Base-by-base conservation (phyloP, 371 early-diverging fungal genomes). In the Rhizopus arrhizus region DNA sequence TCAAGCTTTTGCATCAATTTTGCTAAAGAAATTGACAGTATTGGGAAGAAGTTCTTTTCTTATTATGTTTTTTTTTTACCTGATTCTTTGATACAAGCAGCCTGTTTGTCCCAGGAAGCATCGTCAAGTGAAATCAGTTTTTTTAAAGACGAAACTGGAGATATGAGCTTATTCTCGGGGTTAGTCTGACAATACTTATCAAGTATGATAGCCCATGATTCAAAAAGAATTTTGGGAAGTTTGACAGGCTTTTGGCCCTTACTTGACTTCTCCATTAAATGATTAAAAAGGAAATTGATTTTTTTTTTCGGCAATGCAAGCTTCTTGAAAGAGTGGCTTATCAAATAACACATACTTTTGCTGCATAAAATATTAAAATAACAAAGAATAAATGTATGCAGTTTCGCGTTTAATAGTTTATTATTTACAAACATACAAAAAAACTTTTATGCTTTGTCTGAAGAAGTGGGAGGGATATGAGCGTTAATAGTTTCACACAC, bases 101-200 rank as follows among this genome's bases (percentile, higher is more conserved):
- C 74, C 53, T 72, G 79, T 33, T 57, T 56, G 29, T 74, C 76
- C 68, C 72, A 75, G 5, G 68, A 31, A 29, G 60, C 69, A 36
- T 72, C 56, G 33, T 58, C 40, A 33, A 47, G 43, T 22, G 51
- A 33, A 40, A 61, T 52, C 3, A 77, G 49, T 12, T 66, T 64
- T 48, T 65, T 38, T 29, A 77, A 55, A 6, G 63, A 52, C 11
- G 29, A 16, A 3, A 61, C 65, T 7, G 56, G 66, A 12, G 72
- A 58, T 57, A 59, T 54, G 2, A 58, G 16, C n/a, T 63, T 45
- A 16, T 61, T 57, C 28, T 57, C 42, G 33, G 64, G 13, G n/a
- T 34, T 29, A 2, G 16, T 12, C 12, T 43, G 34, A 33, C 40
- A 45, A 36, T 59, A 66, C 0, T 45, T 28, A 12, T 65, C 42